phyloP scores from a whole-genome alignment of 2,329 filamentous ascomycete species.

The Thielaviopsis musarum region DNA sequence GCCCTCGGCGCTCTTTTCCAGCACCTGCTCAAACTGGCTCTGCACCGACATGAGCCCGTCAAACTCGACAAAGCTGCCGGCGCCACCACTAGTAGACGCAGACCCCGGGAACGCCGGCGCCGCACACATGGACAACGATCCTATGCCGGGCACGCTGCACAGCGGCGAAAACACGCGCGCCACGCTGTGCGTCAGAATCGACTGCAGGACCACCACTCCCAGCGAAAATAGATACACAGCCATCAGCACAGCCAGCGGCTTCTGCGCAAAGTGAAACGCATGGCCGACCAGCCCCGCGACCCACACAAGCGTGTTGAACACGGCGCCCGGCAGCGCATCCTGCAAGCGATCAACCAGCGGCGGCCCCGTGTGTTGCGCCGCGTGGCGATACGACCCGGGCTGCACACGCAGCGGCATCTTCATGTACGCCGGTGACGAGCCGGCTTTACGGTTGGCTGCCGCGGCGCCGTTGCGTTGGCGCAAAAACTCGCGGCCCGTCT shows the following conservation, averaged over 20 bases:
- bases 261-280: constrained; percentile 45
- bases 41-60: constrained; percentile 60
- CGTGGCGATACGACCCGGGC: background rate
- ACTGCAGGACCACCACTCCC: constrained; percentile 40
- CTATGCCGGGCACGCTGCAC: constrained; percentile 50
- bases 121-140: constrained; percentile 17
- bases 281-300: constrained; percentile 37
- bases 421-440: background rate
- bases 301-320: constrained; percentile 31
- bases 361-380: background rate
- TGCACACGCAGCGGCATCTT: background rate
- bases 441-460: background rate
- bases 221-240: constrained; percentile 45
- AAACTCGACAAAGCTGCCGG: constrained; percentile 39
- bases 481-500: background rate
- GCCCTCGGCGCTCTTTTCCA: constrained; percentile 49
- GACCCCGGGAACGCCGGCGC: constrained; percentile 12
- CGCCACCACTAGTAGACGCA: constrained; percentile 14
- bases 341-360: constrained; percentile 19
- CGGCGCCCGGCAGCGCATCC: constrained; percentile 21
- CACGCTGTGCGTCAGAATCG: constrained; percentile 44
- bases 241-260: constrained; percentile 43
- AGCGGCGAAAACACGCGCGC: constrained; percentile 48
- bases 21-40: constrained; percentile 56
- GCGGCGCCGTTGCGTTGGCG: background rate